Evolutionary conservation across 2,329 filamentous ascomycete species (phyloP), one percentile per base, ranked within the genome.

Genomic region (Elsinoe ampelina): DNA sequence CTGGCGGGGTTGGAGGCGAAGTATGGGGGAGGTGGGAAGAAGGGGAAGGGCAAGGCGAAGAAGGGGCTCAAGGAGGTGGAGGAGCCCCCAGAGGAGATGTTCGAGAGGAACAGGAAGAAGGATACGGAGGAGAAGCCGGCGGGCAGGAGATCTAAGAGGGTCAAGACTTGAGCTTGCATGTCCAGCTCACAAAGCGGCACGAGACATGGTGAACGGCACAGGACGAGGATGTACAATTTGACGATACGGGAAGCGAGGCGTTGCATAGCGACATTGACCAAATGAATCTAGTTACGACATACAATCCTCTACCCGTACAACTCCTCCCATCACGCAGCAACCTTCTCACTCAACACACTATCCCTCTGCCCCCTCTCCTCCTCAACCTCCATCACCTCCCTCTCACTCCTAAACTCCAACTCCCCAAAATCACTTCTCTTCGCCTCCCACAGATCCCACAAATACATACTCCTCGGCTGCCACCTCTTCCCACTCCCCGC

Each of bases 1-100:
- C 73, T 95, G 20, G 86, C 87, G 60, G 75, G 80, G 51, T 71
- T 95, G 51, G 88, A 88, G 58, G 86, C 84, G 50, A 95, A 92
- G 72, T 95, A 95, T 65, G 61, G 63, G 43, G 67, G 66, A 47
- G 64, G 69, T 57, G 75, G 70, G 60, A 73, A 72, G 59, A 68
- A 63, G 26, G 82, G 70, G 64, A 74, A 79, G 65, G 52, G 57
- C 19, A 55, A 51, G 12, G 73, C 71, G 22, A 69, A 66, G 0
- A 69, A 65, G 62, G 77, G 26, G 5, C 26, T 30, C 26, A 8
- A 80, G 54, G 79, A 82, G 65, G 80, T 80, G 20, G 77, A 80
- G 54, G 80, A 82, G 65, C 80, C 80, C 22, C 75, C 80, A 0
- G 85, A 89, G 63, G 84, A 87, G 59, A 77, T 78, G 12, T 84